Evolutionary conservation across 352 stramenopile genomes (phyloP).

Genomic region (Phytophthora megakarya): DNA sequence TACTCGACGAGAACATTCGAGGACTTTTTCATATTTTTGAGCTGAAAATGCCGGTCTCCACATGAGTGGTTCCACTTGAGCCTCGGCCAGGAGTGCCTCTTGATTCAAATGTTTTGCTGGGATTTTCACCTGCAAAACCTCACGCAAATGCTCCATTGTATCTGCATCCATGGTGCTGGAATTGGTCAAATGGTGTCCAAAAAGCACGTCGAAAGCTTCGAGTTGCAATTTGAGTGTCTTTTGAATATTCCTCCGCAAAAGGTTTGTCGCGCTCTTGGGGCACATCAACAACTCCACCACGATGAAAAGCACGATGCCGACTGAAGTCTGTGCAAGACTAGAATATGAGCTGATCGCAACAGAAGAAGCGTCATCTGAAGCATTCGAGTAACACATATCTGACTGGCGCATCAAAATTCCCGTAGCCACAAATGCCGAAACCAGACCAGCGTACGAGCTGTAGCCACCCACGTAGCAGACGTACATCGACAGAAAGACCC

Average conservation of each 20-base stretch:
- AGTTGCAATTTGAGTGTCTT: conserved; percentile 65
- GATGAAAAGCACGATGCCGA: conserved; percentile 80
- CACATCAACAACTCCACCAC: conserved; percentile 62
- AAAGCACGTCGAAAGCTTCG: conserved; percentile 61
- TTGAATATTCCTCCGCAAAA: conserved; percentile 71
- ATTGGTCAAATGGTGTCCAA: conserved; percentile 64
- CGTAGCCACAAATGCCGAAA: conserved; percentile 67
- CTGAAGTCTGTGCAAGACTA: conserved; percentile 70
- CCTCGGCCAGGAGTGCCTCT: conserved; percentile 52
- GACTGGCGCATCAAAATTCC: conserved; percentile 65
- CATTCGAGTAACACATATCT: conserved; percentile 46
- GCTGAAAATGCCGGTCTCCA: conserved; percentile 70
- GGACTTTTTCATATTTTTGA: conserved; percentile 68
- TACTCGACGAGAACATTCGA: conserved; percentile 64
- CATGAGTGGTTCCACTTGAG: conserved; percentile 59
- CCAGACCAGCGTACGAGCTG: conserved; percentile 57
- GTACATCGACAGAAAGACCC: conserved; percentile 69
- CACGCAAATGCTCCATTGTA: conserved; percentile 48
- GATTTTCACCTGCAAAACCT: conserved; percentile 62
- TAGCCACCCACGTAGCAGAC: conserved; percentile 64
- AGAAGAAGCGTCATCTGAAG: conserved; percentile 34
- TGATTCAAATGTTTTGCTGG: conserved; percentile 55
- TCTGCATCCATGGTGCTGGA: conserved; percentile 52
- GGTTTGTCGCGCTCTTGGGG: conserved; percentile 56
- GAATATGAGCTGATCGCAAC: conserved; percentile 75